Evolutionary conservation across 2,329 filamentous ascomycete genomes (phyloP), one percentile per base, ranked within the genome.

Genomic region (Sclerotinia glacialis): DNA sequence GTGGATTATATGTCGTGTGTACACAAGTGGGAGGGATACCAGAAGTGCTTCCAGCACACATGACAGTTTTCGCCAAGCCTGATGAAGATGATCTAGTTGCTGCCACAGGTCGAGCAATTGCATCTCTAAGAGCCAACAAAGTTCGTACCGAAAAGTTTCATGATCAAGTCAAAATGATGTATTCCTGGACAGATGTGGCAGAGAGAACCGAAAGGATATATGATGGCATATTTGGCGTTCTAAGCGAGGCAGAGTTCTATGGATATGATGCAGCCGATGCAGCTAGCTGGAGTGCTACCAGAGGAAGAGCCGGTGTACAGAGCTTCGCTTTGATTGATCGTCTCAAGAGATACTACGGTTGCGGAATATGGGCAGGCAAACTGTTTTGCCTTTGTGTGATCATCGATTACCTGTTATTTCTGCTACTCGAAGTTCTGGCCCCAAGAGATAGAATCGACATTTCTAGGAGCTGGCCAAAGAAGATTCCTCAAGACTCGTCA

Each of bases 301-400:
- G 89, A 70, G 88, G 88, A 52, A 82, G 88, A 42, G 83, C 85
- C 6, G 86, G 87, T 9, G 87, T 92, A 11, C 90, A 92, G 73
- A 94, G 92, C 73, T 96, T 97, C 75, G 91, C 94, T 7, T 84
- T 99, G 54, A 97, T 99, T 70, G 95, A 99, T 76, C 86, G 95
- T 26, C 80, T 99, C 26, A 99, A 99, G 79, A 83, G 95, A 67
- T 99, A 99, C 78, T 99, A 97, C 75, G 95, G 95, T 11, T 99
- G 96, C 76, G 95, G 95, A 44, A 94, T 98, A 60, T 99, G 95
- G 95, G 95, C 95, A 0, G 95, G 95, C 46, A 99, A 99, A 79
- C 82, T 99, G 11, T 99, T 99, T 75, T 97, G 95, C 74, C 82
- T 99, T 1, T 97, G 94, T 71, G 93, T 93, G 14, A 88, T 98